Evolutionary conservation across 1,284 basidiomycete species (phyloP).

Genomic region (Inonotus hispidus): DNA sequence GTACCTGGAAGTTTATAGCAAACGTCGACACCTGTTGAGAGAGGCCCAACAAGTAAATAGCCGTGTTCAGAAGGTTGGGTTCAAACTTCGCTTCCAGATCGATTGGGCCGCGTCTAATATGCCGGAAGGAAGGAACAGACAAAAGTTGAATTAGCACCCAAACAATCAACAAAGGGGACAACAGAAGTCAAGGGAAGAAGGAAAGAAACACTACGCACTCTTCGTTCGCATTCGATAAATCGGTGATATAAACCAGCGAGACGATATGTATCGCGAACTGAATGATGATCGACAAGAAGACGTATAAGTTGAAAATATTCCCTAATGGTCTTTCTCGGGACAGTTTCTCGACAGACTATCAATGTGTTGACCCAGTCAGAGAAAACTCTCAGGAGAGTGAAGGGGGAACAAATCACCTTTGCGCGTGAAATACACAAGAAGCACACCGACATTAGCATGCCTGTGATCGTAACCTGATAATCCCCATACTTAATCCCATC

Average conservation of each 20-base stretch:
- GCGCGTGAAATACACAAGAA: conserved; percentile 95
- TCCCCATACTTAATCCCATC: conserved; percentile 98
- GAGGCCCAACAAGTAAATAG: conserved; percentile 89
- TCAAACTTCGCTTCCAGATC: conserved; percentile 95
- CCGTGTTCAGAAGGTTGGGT: conserved; percentile 88
- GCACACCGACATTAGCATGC: conserved; percentile 95
- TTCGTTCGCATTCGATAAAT: conserved; percentile 71
- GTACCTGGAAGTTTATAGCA: conserved; percentile 90
- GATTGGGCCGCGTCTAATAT: conserved; percentile 63
- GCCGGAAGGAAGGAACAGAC: not conserved
- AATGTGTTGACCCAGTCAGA: not conserved
- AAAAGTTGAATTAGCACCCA: too few relatives aligned
- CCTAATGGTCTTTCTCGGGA: conserved; percentile 87
- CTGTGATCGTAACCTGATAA: conserved; percentile 89
- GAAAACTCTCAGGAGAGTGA: not conserved
- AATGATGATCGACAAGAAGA: conserved; percentile 81
- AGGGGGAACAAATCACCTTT: conserved; percentile 50
- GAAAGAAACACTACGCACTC: conserved; percentile 67
- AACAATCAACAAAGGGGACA: not conserved
- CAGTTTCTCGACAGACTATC: conserved; percentile 84
- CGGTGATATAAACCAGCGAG: conserved; percentile 87
- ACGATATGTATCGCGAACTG: conserved; percentile 92
- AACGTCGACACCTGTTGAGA: conserved; percentile 97
- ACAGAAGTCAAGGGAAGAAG: conserved; percentile 4
- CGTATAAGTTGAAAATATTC: conserved; percentile 95